Evolutionary conservation across 2,329 filamentous ascomycete genomes (phyloP).

Genomic region (Didymella pomorum): DNA sequence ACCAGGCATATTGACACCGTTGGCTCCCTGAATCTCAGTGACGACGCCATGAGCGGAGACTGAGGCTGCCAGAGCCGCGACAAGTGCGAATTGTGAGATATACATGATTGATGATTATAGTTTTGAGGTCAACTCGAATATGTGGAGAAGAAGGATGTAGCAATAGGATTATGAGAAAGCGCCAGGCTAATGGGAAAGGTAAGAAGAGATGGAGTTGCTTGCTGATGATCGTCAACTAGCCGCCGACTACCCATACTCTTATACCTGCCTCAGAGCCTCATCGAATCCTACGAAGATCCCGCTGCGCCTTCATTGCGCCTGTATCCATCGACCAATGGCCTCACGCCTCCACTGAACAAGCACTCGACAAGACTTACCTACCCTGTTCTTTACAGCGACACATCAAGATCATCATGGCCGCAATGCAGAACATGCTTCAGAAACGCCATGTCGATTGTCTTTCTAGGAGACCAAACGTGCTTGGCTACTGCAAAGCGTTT

Average conservation of each 20-base stretch:
- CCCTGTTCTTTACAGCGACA: constrained; percentile 7
- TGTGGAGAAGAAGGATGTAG: neutral
- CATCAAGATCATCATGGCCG: constrained; percentile 17
- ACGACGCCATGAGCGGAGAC: constrained; percentile 67
- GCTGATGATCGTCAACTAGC: constrained; percentile 26
- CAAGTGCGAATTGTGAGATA: constrained; percentile 37
- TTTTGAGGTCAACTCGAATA: constrained; percentile 30
- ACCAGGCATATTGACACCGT: constrained; percentile 69
- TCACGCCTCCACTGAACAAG: constrained; percentile 6
- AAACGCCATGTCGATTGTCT: constrained; percentile 17
- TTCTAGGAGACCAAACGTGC: constrained; percentile 26
- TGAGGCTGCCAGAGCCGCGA: constrained; percentile 46
- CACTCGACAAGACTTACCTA: constrained; percentile 10
- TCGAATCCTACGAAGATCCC: constrained; percentile 6
- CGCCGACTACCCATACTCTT: constrained; percentile 25
- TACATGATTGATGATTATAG: constrained; percentile 33
- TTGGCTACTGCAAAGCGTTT: constrained; percentile 36
- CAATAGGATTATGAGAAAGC: constrained; percentile 25
- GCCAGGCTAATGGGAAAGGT: constrained; percentile 31
- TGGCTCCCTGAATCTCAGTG: constrained; percentile 65
- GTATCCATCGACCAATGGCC: constrained; percentile 10
- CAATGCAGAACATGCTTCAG: constrained; percentile 28
- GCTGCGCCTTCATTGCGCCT: constrained; percentile 2
- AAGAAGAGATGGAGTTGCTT: constrained; percentile 24
- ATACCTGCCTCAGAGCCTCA: constrained; percentile 23